Conservation (phyloP, 2,329 filamentous ascomycete genomes). For the Cladorrhinum sp. region DNA sequence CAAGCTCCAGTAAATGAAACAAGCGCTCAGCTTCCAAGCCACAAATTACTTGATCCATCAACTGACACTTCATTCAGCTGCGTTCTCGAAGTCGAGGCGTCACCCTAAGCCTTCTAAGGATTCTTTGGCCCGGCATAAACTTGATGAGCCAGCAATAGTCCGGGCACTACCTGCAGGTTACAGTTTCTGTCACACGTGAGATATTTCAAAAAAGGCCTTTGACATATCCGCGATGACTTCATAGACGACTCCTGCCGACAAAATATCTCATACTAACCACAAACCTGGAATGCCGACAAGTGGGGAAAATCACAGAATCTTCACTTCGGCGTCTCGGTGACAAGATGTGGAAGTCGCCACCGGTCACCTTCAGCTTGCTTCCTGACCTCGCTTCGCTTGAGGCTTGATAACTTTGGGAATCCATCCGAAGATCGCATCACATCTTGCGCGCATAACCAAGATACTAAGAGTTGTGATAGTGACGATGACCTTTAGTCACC, state of each 20-base stretch:
- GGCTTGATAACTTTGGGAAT: neutral
- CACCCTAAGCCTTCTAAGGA: neutral
- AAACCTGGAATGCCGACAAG: too few relatives aligned
- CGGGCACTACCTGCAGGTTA: neutral
- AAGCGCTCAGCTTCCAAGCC: neutral
- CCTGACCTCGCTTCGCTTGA: neutral
- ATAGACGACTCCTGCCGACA: too few relatives aligned
- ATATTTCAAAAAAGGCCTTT: neutral
- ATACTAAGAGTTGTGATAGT: neutral
- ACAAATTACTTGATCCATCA: neutral
- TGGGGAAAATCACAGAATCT: too few relatives aligned
- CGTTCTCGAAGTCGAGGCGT: neutral
- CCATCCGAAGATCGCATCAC: neutral
- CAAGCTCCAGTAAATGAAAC: neutral
- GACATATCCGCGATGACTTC: neutral
- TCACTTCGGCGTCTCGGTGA: neutral
- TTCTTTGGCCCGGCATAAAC: neutral
- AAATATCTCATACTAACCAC: too few relatives aligned
- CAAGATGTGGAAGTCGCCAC: neutral
- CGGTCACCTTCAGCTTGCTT: neutral
- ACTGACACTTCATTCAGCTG: neutral
- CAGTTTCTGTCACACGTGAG: neutral
- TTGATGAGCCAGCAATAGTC: neutral
- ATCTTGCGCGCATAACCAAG: neutral
- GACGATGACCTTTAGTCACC: neutral